A percentile compares a stretch with the other conserved stretches of the same genome.
Evolutionary conservation across 768 basidiomycete genomes (phyloP).

Genomic region (Pulveroboletus sp.): DNA sequence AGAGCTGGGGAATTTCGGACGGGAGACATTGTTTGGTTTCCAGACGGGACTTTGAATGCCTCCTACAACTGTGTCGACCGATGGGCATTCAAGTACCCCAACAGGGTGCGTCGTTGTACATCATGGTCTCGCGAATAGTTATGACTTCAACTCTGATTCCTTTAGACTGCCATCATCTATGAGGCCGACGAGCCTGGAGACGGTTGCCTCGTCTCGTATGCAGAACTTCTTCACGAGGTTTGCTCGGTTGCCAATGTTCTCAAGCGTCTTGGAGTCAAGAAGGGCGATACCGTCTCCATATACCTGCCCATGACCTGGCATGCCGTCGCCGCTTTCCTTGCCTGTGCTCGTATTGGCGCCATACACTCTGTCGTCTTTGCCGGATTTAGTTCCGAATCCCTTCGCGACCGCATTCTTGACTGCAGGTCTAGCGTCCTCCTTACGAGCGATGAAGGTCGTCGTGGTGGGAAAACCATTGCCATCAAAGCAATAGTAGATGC

Average conservation of each 20-base stretch:
- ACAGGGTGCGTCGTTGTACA: constrained; percentile 51
- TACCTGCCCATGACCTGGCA: constrained; percentile 97
- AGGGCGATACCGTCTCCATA: constrained; percentile 91
- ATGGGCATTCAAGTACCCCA: constrained; percentile 86
- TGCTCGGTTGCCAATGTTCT: constrained; percentile 89
- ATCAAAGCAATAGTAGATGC: constrained; percentile 92
- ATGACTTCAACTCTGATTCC: neutral
- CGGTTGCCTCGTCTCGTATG: constrained; percentile 71
- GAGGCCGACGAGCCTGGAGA: constrained; percentile 93
- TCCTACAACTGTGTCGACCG: constrained; percentile 98
- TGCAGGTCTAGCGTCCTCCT: constrained; percentile 89
- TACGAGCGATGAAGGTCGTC: constrained; percentile 89
- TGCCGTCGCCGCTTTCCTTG: constrained; percentile 92
- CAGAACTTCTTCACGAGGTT: constrained; percentile 86
- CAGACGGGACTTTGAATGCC: constrained; percentile 87
- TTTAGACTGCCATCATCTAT: constrained; percentile 91
- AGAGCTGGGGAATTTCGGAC: constrained; percentile 74
- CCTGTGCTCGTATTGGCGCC: constrained; percentile 95
- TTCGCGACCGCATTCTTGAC: constrained; percentile 88
- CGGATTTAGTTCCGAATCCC: constrained; percentile 91
- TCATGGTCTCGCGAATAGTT: neutral
- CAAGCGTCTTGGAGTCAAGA: constrained; percentile 83
- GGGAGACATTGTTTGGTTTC: constrained; percentile 95
- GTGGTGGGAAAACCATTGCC: constrained; percentile 93
- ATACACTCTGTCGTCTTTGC: constrained; percentile 97